Base-by-base conservation (phyloP, 2,329 filamentous ascomycete genomes). In the Epichloe hybrida region DNA sequence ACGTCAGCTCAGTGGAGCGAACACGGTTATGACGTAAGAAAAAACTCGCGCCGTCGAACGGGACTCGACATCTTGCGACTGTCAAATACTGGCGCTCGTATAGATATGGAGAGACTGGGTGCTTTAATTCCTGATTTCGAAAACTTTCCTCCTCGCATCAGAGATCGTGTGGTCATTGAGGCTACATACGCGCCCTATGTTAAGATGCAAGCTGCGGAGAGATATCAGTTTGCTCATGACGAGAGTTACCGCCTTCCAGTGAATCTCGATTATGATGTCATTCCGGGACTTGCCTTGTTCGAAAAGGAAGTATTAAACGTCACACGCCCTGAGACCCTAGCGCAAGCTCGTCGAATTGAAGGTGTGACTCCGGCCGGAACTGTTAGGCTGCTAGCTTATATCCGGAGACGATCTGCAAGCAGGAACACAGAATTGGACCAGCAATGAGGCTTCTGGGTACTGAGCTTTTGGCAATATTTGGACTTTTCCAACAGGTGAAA, bases 101-200 rank as follows among this genome's bases (percentile, higher is more conserved):
- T 62, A 31, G 58, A 64, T 35, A 69, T 86, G 35, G 69, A 78
- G 7, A 70, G 75, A 3, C 72, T 95, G 5, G 67, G 73, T 5
- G 62, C 69, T 0, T 62, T 78, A 20, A 69, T 94, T 5, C 84
- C 76, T 4, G 73, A 68, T 23, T 74, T 84, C 53, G 62, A 58
- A 52, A 65, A 63, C 6, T 88, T 77, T 66, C 62, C 79, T 0
- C 60, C 72, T 0, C 74, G 74, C 34, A 77, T 95, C 51, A 77
- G 77, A 55, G 70, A 73, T 49, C 80, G 91, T 42, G 84, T 96
- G 7, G 75, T 77, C 41, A 86, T 96, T 58, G 88, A 96, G 66
- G 85, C 85, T 13, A 74, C 79, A 3, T 98, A 98, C 64, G 88
- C 86, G 1, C 91, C 91, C 0, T 95, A 95, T 64, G 82, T 95